Conservation (phyloP, 352 stramenopile species). For the Saprolegnia diclina region DNA sequence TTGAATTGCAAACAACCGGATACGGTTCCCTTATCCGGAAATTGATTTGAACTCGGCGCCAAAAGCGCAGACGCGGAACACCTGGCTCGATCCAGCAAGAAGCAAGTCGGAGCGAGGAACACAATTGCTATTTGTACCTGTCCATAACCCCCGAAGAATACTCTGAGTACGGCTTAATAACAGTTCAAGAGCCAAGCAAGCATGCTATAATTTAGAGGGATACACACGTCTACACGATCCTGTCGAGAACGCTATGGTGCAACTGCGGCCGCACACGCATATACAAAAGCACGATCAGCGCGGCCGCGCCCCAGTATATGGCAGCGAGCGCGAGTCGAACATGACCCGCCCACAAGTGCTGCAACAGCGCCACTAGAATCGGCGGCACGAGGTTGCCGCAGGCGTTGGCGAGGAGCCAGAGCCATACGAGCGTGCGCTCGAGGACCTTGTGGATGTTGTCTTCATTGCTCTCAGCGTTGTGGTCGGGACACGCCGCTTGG, state of each 20-base stretch:
- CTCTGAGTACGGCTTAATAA: too few relatives aligned
- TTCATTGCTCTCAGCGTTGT: background rate
- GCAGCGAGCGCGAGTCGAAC: background rate
- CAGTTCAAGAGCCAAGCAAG: too few relatives aligned
- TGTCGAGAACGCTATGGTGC: background rate
- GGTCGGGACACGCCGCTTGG: background rate
- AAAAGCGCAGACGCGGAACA: background rate
- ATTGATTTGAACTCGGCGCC: background rate
- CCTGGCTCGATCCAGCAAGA: too few relatives aligned
- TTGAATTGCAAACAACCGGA: background rate
- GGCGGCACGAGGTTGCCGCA: background rate
- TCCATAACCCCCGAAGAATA: too few relatives aligned
- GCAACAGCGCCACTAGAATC: background rate
- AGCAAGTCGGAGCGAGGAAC: too few relatives aligned
- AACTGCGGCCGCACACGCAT: background rate
- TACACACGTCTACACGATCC: too few relatives aligned
- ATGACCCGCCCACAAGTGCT: background rate
- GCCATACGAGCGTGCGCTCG: conserved; percentile 5
- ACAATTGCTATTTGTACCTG: too few relatives aligned
- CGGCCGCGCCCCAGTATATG: background rate
- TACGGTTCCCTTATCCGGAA: background rate
- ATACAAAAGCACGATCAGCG: background rate
- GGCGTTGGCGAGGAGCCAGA: background rate
- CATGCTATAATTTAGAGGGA: too few relatives aligned
- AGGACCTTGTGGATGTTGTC: conserved; percentile 4